These are phyloP conservation scores for Russula griseocarnosa DNA, from an alignment of 768 basidiomycete species.

Conservation along the genomic window DNA sequence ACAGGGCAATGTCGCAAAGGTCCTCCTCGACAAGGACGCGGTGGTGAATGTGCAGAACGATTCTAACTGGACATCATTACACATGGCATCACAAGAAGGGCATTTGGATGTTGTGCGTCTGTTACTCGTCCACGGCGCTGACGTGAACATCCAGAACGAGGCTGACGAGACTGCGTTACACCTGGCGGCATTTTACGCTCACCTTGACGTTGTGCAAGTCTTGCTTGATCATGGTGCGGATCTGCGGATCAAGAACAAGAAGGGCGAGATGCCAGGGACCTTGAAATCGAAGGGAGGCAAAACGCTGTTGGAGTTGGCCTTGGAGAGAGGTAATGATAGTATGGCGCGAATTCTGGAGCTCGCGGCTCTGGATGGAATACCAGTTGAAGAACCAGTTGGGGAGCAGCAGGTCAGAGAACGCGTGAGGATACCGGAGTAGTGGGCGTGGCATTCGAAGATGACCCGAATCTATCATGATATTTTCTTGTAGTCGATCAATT, in stretches of 20 bases:
- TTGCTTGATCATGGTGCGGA: neutral
- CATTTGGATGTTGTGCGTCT: neutral
- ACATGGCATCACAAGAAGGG: neutral
- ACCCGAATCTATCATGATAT: too few species aligned
- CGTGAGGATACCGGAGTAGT: neutral
- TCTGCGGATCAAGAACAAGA: neutral
- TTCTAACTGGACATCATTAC: neutral
- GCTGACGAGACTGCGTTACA: neutral
- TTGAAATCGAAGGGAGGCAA: neutral
- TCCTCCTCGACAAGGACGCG: neutral
- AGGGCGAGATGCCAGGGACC: neutral
- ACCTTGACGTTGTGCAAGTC: neutral
- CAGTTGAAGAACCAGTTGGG: too few species aligned
- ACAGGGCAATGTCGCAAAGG: neutral
- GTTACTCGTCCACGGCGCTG: neutral
- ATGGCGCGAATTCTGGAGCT: neutral
- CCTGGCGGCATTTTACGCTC: neutral
- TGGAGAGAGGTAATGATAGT: neutral
- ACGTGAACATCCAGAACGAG: neutral
- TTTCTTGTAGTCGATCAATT: too few species aligned
- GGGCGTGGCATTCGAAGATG: too few species aligned
- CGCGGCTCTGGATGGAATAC: too few species aligned
- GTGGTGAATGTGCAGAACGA: neutral
- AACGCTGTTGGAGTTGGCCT: neutral
- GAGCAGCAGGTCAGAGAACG: neutral